These are phyloP conservation scores for Blastobotrys mokoenaii DNA, from an alignment of 805 yeast species.

Conservation along the genomic window DNA sequence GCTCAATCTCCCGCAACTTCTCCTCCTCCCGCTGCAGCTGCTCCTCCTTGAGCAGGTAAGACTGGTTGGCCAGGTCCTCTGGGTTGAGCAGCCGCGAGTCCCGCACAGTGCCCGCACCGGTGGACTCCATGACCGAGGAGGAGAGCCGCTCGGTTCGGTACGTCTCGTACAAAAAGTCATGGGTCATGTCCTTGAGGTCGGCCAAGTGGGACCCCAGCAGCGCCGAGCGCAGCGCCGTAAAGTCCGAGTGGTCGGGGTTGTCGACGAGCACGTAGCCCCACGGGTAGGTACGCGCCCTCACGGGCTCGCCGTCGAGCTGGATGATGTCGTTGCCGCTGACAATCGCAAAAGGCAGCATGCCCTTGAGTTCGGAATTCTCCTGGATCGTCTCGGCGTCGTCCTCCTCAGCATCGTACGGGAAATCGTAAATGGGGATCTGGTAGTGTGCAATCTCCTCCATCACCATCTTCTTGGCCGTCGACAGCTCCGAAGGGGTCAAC, in stretches of 20 bases:
- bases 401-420: slow-evolving; percentile 57
- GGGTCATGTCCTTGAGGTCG: slow-evolving; percentile 74
- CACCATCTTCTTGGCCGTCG: slow-evolving; percentile 43
- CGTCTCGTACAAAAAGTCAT: slow-evolving; percentile 65
- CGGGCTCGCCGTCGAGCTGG: slow-evolving; percentile 28
- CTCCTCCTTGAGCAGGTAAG: slow-evolving; percentile 33
- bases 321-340: slow-evolving; percentile 37
- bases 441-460: slow-evolving; percentile 48
- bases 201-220: slow-evolving; percentile 68
- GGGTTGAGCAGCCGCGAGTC: slow-evolving; percentile 26
- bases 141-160: slow-evolving; percentile 66
- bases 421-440: slow-evolving; percentile 62
- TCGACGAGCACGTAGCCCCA: slow-evolving; percentile 50
- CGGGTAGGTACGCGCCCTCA: slow-evolving; percentile 44
- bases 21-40: slow-evolving; percentile 33
- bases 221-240: slow-evolving; percentile 45
- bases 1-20: slow-evolving; percentile 31
- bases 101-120: slow-evolving; percentile 3
- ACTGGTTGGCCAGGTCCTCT: slow-evolving; percentile 33
- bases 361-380: slow-evolving; percentile 32
- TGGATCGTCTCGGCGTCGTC: slow-evolving; percentile 34
- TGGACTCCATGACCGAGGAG: slow-evolving; percentile 5
- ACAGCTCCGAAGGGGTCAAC: slow-evolving; percentile 57
- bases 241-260: slow-evolving; percentile 27
- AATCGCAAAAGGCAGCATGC: slow-evolving; percentile 52